phyloP scores from a whole-genome alignment of 2,329 filamentous ascomycete genomes.

The Hyphodiscus sp. region DNA sequence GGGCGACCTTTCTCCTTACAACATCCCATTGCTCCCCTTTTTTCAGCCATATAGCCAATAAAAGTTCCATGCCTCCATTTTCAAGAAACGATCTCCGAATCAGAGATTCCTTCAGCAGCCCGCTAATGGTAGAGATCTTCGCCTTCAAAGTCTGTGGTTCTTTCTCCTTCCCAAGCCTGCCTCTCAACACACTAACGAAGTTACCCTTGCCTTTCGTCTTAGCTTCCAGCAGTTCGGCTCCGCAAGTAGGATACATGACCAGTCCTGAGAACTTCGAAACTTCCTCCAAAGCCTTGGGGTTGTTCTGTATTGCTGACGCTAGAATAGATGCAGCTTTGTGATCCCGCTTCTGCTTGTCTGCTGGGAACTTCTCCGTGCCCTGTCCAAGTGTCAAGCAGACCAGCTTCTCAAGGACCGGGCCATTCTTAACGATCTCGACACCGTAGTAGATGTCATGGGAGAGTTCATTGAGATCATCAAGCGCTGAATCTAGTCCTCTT shows the following conservation, averaged over 20 bases:
- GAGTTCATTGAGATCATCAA: constrained; percentile 55
- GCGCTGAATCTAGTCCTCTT: constrained; percentile 25
- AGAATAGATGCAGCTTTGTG: constrained; percentile 49
- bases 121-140: constrained; percentile 45
- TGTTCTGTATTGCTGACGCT: constrained; percentile 56
- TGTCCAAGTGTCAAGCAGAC: constrained; percentile 44
- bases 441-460: constrained; percentile 67
- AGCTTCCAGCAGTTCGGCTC: background rate
- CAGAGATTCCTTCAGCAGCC: constrained; percentile 46
- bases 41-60: constrained; percentile 46
- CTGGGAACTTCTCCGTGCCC: constrained; percentile 17
- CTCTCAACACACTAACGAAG: constrained; percentile 23
- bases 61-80: constrained; percentile 45
- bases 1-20: constrained; percentile 47
- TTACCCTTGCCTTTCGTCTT: constrained; percentile 5
- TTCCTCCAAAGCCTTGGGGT: constrained; percentile 51
- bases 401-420: constrained; percentile 45
- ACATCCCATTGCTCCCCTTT: constrained; percentile 42
- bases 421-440: constrained; percentile 52
- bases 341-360: constrained; percentile 18
- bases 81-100: constrained; percentile 52
- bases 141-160: constrained; percentile 28
- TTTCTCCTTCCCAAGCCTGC: constrained; percentile 16
- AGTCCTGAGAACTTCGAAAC: constrained; percentile 42
- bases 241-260: constrained; percentile 25